Evolutionary conservation across 2,329 filamentous ascomycete species (phyloP), one percentile per base, ranked within the genome.

Genomic region (Fusarium tjaetaba): DNA sequence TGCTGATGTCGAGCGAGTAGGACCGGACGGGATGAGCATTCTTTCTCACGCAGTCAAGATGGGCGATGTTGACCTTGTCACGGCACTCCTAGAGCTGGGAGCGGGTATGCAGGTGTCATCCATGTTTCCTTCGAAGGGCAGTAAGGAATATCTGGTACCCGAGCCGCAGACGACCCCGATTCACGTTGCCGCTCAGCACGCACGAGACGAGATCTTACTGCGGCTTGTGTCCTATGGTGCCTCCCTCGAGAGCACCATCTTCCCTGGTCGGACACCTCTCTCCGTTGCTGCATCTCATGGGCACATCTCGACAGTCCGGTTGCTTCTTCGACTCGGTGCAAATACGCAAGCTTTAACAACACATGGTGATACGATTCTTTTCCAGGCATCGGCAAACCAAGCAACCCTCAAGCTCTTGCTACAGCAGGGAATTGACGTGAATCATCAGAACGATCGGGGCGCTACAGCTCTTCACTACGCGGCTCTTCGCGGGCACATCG

Each of bases 381-480:
- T 78, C 43, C 72, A 76, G 46, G 77, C 77, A 30, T 78, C 77
- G 10, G 68, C 74, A 28, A 78, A 77, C 39, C 63, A 74, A 52
- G 74, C 77, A 36, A 78, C 77, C 13, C 74, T 78, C 28, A 78
- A 76, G 43, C 58, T 76, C 16, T 65, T 78, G 11, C 53, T 78
- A n/a, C 74, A 76, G 26, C 76, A 76, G 52, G 74, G 77, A 20
- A 67, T 78, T 34, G 59, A 78, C 26, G 73, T 78, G 52, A 78
- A 78, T 46, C 77, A 78, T 36, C 77, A 73, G 30, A 78, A 78
- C 45, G 73, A 78, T 30, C 72, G 74, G 38, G 77, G 77, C 4
- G 77, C 77, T n/a, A 78, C 77, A n/a, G 77, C 77, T 6, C 63
- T 78, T 14, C 77, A 78, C 61, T 78, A 78, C 53, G 77, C 77